Conservation (phyloP, 225 moss, liverwort and hornwort genomes). For the Lunularia cruciata region DNA sequence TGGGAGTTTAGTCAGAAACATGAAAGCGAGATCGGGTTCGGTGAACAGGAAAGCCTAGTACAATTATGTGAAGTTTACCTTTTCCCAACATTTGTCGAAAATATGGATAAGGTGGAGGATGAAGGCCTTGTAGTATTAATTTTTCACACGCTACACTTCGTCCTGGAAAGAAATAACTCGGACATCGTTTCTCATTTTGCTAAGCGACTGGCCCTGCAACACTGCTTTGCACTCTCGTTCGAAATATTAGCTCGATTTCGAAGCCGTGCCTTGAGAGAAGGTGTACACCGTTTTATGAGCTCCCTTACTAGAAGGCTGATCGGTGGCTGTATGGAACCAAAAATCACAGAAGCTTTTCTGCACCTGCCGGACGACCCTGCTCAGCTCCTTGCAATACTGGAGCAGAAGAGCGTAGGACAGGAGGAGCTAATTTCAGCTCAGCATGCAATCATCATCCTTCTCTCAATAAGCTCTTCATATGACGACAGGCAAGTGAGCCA, state of each 20-base stretch:
- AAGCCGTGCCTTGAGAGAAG: slow-evolving; percentile 47
- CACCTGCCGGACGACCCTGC: slow-evolving; percentile 54
- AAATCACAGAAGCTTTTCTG: slow-evolving; percentile 18
- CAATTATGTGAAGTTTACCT: slow-evolving; percentile 57
- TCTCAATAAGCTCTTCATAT: slow-evolving; percentile 53
- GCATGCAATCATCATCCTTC: slow-evolving; percentile 60
- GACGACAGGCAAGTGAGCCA: slow-evolving; percentile 58
- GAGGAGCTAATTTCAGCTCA: slow-evolving; percentile 57
- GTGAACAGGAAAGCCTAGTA: slow-evolving; percentile 40
- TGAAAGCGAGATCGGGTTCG: slow-evolving; percentile 18
- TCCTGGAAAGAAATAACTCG: slow-evolving; percentile 42
- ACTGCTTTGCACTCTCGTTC: slow-evolving; percentile 60
- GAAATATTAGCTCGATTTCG: slow-evolving; percentile 63
- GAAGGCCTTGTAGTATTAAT: slow-evolving; percentile 54
- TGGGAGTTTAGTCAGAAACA: slow-evolving; percentile 45
- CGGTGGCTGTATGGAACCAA: slow-evolving; percentile 10
- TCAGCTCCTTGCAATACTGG: slow-evolving; percentile 59
- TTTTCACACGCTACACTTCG: slow-evolving; percentile 48
- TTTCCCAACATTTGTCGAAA: slow-evolving; percentile 51
- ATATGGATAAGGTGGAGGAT: slow-evolving; percentile 48
- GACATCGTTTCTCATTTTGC: slow-evolving; percentile 47
- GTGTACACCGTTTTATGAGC: slow-evolving; percentile 51
- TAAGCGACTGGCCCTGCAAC: slow-evolving; percentile 47
- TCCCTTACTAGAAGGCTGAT: slow-evolving; percentile 42
- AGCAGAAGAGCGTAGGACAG: slow-evolving; percentile 51